Percentiles rank a stretch among this genome's conserved stretches.
Evolutionary conservation across 306 rosid genomes (phyloP).

Genomic region (Oemleria cerasiformis): DNA sequence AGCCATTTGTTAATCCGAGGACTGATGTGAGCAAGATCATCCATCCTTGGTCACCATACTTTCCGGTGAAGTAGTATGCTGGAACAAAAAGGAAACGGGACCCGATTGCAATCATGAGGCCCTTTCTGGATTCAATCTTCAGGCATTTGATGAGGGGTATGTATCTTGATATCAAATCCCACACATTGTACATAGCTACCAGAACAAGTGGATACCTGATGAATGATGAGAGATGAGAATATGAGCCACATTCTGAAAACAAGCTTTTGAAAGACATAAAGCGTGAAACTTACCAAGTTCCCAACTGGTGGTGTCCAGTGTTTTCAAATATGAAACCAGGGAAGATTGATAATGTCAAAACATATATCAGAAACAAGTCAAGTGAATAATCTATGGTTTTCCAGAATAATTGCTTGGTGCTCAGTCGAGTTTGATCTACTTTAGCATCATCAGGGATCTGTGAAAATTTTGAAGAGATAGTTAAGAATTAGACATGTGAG

Average conservation of each 20-base stretch:
- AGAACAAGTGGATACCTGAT: conserved; percentile 74
- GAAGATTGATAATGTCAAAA: conserved; percentile 63
- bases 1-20: conserved; percentile 73
- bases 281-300: conserved; percentile 53
- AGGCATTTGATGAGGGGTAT: conserved; percentile 56
- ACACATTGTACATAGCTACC: conserved; percentile 55
- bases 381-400: conserved; percentile 56
- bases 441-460: conserved; percentile 41
- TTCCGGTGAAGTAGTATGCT: conserved; percentile 77
- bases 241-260: neutral
- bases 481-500: neutral
- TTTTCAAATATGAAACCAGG: conserved; percentile 89
- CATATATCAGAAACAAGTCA: conserved; percentile 60
- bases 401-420: conserved; percentile 46
- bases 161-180: conserved; percentile 64
- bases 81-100: conserved; percentile 61
- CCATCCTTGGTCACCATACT: conserved; percentile 81
- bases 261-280: neutral
- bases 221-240: neutral
- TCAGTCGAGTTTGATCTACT: conserved; percentile 33
- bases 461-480: conserved; percentile 1
- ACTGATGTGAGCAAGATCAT: conserved; percentile 69
- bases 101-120: conserved; percentile 39
- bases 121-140: conserved; percentile 71
- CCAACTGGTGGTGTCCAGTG: conserved; percentile 73